Evolutionary conservation across 768 basidiomycete genomes (phyloP), one percentile per base, ranked within the genome.

Genomic region (Dendrothele bispora): DNA sequence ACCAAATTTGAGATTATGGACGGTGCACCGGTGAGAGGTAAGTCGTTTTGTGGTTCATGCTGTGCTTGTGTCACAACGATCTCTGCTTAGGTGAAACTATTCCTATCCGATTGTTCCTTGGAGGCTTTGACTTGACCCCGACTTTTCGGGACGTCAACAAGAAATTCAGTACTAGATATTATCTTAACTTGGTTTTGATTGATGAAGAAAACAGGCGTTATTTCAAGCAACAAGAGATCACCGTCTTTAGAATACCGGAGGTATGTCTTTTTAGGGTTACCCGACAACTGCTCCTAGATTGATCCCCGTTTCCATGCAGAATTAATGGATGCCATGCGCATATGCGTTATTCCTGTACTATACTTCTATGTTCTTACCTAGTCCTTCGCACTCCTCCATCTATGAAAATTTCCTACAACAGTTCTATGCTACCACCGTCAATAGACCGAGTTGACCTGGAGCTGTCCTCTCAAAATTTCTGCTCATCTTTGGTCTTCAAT

Each of bases 1-100:
- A 98, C 97, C 7, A 98, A 98, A 69, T 98, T 98, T 61, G 97
- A 98, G 69, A 97, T 98, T 56, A 97, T 97, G 95, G 95, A 98
- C 64, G 94, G 95, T 2, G 92, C 95, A 6, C 95, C 95, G 2
- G 93, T 98, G n/a, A 79, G 93, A 73, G 92, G 91, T 88, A 53
- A 39, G 75, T 62, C 4, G 35, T 34, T 0, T 18, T 8, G 3
- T 20, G 14, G n/a, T 5, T 39, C 24, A 21, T 14, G 2, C 6
- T 29, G 8, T 24, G 44, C 17, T n/a, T n/a, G 3, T 21, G 32
- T 15, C 26, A 22, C 7, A 22, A 5, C 5, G 7, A 35, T 8
- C 17, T 10, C 22, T 30, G 7, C 53, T 1, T 56, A 94, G 95
- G 95, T 43, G 97, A 99, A 70, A 98, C 94, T 8, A 98, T 98